A percentile compares a stretch with the other conserved stretches of the same genome.
Conservation (phyloP, 208 protist species). For the Willaertia magna region DNA sequence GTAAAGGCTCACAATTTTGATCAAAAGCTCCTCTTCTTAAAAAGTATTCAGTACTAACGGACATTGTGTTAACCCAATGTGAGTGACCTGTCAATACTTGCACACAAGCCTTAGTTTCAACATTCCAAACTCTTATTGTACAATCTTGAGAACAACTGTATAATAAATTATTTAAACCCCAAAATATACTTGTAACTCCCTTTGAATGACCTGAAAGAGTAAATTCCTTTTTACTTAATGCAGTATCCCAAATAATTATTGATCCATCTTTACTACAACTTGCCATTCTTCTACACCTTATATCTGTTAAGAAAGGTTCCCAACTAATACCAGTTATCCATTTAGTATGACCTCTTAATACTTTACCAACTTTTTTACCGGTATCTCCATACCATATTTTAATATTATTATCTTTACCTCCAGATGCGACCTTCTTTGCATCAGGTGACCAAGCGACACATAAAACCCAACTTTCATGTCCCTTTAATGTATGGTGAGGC, state of each 20-base stretch:
- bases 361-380: constrained; percentile 50
- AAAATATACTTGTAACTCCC: constrained; percentile 87
- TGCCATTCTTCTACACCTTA: constrained; percentile 58
- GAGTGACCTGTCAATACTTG: constrained; percentile 83
- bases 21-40: constrained; percentile 85
- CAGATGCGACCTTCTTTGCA: constrained; percentile 72
- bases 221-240: constrained; percentile 40
- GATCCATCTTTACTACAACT: constrained; percentile 78
- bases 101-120: constrained; percentile 44
- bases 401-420: constrained; percentile 77
- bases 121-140: constrained; percentile 87
- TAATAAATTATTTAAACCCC: constrained; percentile 79
- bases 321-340: constrained; percentile 87
- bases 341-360: constrained; percentile 72
- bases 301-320: constrained; percentile 84
- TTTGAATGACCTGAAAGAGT: constrained; percentile 83
- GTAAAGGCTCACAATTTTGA: constrained; percentile 44
- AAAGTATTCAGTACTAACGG: constrained; percentile 90
- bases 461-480: constrained; percentile 86
- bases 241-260: constrained; percentile 66
- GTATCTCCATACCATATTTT: constrained; percentile 71
- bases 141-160: constrained; percentile 90
- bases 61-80: constrained; percentile 97
- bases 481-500: constrained; percentile 69
- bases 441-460: constrained; percentile 87